Evolutionary conservation across 202 grass and related monocot species (phyloP).

Genomic region (Panicum virgatum): DNA sequence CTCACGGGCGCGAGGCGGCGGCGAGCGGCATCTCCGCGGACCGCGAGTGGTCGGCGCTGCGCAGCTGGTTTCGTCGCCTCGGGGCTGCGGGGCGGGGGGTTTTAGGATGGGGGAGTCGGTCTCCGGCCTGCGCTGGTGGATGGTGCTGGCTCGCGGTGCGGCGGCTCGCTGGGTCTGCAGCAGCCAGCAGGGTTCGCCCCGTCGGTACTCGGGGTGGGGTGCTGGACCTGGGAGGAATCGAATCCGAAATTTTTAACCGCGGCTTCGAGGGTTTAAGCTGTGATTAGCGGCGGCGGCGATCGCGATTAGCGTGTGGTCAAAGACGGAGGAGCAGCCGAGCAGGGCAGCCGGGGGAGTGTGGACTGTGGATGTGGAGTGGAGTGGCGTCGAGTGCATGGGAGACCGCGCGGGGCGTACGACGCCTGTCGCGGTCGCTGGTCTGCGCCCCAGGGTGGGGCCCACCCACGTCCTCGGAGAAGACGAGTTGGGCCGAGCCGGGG

Average conservation of each 20-base stretch:
- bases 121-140: background rate
- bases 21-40: background rate
- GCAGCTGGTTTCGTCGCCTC: conserved; percentile 1
- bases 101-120: background rate
- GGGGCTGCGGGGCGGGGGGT: background rate
- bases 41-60: background rate
- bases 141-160: background rate
- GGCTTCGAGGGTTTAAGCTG: conserved; percentile 14
- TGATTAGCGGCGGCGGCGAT: conserved; percentile 1
- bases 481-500: background rate
- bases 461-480: background rate
- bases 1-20: background rate
- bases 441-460: background rate
- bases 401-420: conserved; percentile 27
- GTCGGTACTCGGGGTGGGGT: background rate
- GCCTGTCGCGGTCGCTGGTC: conserved; percentile 1
- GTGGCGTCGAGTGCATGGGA: conserved; percentile 27
- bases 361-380: background rate
- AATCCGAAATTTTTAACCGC: background rate
- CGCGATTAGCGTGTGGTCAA: conserved; percentile 9
- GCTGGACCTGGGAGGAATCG: background rate
- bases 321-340: background rate
- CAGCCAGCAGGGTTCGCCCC: background rate
- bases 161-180: conserved; percentile 13
- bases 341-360: background rate